Conservation (phyloP, 306 rosid genomes). For the Lotus japonicus region DNA sequence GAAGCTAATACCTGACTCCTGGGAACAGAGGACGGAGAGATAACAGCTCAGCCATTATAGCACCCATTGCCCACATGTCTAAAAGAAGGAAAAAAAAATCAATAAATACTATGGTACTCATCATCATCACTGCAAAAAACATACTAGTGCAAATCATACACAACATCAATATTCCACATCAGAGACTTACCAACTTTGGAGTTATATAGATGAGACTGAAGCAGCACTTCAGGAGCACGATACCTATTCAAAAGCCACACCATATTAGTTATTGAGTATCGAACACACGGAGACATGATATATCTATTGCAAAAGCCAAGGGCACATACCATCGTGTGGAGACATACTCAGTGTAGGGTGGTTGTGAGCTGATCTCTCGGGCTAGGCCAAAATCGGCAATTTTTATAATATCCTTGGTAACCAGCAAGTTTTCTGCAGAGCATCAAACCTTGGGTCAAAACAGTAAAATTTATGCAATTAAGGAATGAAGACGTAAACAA, state of each 20-base stretch:
- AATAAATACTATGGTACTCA: background rate
- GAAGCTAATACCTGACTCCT: slow-evolving; percentile 56
- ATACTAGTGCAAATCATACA: background rate
- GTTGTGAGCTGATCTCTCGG: slow-evolving; percentile 77
- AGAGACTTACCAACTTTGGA: slow-evolving; percentile 85
- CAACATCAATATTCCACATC: background rate
- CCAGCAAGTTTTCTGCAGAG: slow-evolving; percentile 78
- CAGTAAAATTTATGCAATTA: background rate
- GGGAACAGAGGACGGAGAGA: slow-evolving; percentile 95
- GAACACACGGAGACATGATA: background rate
- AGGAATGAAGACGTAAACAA: background rate
- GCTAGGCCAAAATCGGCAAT: slow-evolving; percentile 98
- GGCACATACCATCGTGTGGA: slow-evolving; percentile 84
- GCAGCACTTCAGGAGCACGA: slow-evolving; percentile 98
- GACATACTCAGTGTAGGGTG: slow-evolving; percentile 93
- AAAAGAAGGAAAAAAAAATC: background rate
- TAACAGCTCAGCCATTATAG: slow-evolving; percentile 92
- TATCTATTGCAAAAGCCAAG: background rate
- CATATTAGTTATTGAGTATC: background rate
- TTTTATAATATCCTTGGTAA: slow-evolving; percentile 71
- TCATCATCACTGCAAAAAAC: background rate
- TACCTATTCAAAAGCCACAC: slow-evolving; percentile 51
- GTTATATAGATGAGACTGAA: slow-evolving; percentile 75
- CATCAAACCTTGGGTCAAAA: background rate
- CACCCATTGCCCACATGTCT: slow-evolving; percentile 99